Evolutionary conservation across 257 asterid species (phyloP), one percentile per base, ranked within the genome.

Genomic region (Oldenlandia corymbosa): DNA sequence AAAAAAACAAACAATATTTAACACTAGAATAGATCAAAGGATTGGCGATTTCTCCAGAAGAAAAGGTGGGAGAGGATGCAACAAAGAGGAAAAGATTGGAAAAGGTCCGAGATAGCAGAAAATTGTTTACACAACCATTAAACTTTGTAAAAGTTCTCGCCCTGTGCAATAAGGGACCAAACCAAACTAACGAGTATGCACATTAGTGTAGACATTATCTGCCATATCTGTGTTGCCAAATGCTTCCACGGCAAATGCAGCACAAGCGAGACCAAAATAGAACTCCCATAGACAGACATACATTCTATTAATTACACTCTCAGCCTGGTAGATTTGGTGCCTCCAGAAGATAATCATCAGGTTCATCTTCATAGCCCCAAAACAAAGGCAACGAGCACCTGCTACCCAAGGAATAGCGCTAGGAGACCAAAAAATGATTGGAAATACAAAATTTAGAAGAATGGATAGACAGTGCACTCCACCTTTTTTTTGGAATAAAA

Each of bases 361-460:
- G 73, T 64, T 91, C 96, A 31, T 85, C 97, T 54, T 92, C 99
- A 4, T 89, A 92, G 85, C 95, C 87, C 98, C 98, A 89, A 78
- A 92, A 92, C 79, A 92, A 82, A 50, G 98, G 95, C 65, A 81
- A 65, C 1, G 98, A 85, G 80, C 97, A 92, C 76, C 95, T 87
- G 80, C 97, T 92, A 23, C 98, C 98, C 97, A 31, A 89, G 98
- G 68, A 85, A 82, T 49, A 89, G 86, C 1, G 97, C 95, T 45
- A 92, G 95, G 53, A 89, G 88, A 42, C 95, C 93, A n/a, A 47
- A 87, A 92, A 57, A 79, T 67, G 67, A 85, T 48, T 63, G 97
- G 84, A 78, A 92, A 87, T 46, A 78, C 80, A 18, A 73, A 41
- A 62, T 92, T 92, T 58, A 92, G 77, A n/a, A n/a, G n/a, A 66